Conservation (phyloP, 148 eudicot species). For the Arbutus unedo region DNA sequence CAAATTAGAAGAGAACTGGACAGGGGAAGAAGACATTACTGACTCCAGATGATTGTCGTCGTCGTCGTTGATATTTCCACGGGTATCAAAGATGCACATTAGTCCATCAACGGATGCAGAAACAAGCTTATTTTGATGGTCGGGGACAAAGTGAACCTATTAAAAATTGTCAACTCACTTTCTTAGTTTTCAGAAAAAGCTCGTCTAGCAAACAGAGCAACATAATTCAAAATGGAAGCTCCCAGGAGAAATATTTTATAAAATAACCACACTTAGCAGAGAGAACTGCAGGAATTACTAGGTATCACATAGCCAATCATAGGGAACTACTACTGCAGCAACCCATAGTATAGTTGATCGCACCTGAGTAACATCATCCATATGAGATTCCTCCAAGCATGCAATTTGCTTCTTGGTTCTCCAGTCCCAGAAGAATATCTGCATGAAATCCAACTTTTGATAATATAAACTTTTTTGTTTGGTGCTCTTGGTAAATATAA, state of each 20-base stretch:
- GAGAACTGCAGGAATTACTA: not conserved
- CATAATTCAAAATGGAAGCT: not conserved
- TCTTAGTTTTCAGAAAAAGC: slow-evolving; percentile 2
- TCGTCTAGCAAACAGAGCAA: not conserved
- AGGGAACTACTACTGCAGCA: not conserved
- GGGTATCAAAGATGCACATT: slow-evolving; percentile 82
- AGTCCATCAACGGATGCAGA: slow-evolving; percentile 96
- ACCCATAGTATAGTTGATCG: not conserved
- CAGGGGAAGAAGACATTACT: slow-evolving; percentile 28
- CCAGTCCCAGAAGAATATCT: slow-evolving; percentile 94
- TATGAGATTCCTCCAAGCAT: slow-evolving; percentile 92
- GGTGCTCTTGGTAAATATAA: not conserved
- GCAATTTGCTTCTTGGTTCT: slow-evolving; percentile 83
- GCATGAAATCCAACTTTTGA: slow-evolving; percentile 13
- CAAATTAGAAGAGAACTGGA: not conserved
- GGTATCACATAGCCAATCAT: not conserved
- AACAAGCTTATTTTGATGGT: slow-evolving; percentile 70
- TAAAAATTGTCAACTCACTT: slow-evolving; percentile 8
- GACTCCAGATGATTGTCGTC: slow-evolving; percentile 90
- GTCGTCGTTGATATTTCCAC: slow-evolving; percentile 76
- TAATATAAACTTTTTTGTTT: not conserved
- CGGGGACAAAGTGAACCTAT: slow-evolving; percentile 84
- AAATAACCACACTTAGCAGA: not conserved
- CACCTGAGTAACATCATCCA: slow-evolving; percentile 98
- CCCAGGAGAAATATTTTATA: not conserved